Conservation (phyloP, 2,329 filamentous ascomycete genomes). For the Corynespora cassiicola region DNA sequence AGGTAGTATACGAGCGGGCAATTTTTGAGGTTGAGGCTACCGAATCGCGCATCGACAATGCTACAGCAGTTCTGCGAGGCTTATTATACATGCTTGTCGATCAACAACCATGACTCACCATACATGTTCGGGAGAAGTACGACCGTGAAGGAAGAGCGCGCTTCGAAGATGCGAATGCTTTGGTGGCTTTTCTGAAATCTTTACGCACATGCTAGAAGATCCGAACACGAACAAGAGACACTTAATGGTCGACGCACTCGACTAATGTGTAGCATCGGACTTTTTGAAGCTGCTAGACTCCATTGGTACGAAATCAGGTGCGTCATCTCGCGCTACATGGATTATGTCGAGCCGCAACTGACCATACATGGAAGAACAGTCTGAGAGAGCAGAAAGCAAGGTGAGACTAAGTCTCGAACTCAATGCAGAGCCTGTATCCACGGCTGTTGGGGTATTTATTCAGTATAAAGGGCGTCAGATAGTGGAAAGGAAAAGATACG, state of each 20-base stretch:
- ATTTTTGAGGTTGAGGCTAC: no score
- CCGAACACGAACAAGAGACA: slow-evolving; percentile 4
- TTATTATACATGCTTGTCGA: slow-evolving; percentile 49
- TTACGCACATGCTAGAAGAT: slow-evolving; percentile 50
- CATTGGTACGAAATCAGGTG: slow-evolving; percentile 1
- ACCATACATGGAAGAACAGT: slow-evolving; percentile 38
- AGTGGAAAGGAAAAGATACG: slow-evolving; percentile 21
- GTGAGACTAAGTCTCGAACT: slow-evolving; percentile 38
- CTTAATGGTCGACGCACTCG: slow-evolving; percentile 5
- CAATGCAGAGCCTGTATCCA: slow-evolving; percentile 37
- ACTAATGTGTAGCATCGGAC: slow-evolving; percentile 2
- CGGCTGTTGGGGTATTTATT: slow-evolving; percentile 48
- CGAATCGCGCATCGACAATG: slow-evolving; percentile 18
- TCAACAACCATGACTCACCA: slow-evolving; percentile 39
- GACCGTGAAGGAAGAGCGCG: slow-evolving; percentile 47
- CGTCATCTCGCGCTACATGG: slow-evolving; percentile 32
- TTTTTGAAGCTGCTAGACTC: slow-evolving; percentile 5
- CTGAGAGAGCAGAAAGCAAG: slow-evolving; percentile 24
- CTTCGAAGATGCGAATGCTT: slow-evolving; percentile 52
- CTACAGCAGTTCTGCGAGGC: slow-evolving; percentile 47
- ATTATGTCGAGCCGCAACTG: slow-evolving; percentile 51
- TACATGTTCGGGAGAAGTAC: slow-evolving; percentile 44
- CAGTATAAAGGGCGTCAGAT: slow-evolving; percentile 36
- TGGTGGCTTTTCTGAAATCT: slow-evolving; percentile 44
- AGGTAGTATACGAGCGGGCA: no score